Evolutionary conservation across 805 yeast genomes (phyloP), one percentile per base, ranked within the genome.

Genomic region (Saccharomycopsis guyanensis): DNA sequence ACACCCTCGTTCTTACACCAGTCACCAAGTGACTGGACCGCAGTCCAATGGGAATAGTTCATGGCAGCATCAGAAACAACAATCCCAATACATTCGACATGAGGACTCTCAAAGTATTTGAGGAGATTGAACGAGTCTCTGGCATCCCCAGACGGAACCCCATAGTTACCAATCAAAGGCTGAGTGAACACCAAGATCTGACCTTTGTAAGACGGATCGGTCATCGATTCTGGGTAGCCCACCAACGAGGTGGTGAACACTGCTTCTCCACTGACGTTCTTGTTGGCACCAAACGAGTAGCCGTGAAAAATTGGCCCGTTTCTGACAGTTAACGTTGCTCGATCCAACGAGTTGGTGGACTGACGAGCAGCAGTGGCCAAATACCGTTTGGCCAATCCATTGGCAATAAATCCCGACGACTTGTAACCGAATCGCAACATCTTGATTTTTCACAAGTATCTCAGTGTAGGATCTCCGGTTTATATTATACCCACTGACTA

Each of bases 21-120:
- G 57, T 85, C 86, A 50, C 86, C 84, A 49, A 93, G 74, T 16
- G 95, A 82, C 70, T 93, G 97, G 29, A 93, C 96, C 3, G 99
- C 99, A 32, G 97, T 89, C 98, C 98, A 93, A 65, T 93, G 99
- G n/a, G 96, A 86, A 66, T 91, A 87, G 63, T 88, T 76, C 74
- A 89, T 76, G 19, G 98, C 97, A 46, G 78, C 96, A 61, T 93
- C 96, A 37, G 95, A 85, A 23, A 93, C 98, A 41, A 93, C 95
- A 50, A 93, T 87, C 57, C 97, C 99, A 51, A 85, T 81, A 67
- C 97, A 89, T 68, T 93, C 97, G 47, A 86, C 80, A 56, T 75
- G 77, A 3, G 97, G 93, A 48, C 89, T 78, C 70, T 93, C 99
- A 68, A 93, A 82, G 66, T 86, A 86, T 65, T 86, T 87, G 61